These are phyloP conservation scores for Trichosporon coremiiforme DNA, from an alignment of 1,284 basidiomycete genomes.

Conservation along the genomic window DNA sequence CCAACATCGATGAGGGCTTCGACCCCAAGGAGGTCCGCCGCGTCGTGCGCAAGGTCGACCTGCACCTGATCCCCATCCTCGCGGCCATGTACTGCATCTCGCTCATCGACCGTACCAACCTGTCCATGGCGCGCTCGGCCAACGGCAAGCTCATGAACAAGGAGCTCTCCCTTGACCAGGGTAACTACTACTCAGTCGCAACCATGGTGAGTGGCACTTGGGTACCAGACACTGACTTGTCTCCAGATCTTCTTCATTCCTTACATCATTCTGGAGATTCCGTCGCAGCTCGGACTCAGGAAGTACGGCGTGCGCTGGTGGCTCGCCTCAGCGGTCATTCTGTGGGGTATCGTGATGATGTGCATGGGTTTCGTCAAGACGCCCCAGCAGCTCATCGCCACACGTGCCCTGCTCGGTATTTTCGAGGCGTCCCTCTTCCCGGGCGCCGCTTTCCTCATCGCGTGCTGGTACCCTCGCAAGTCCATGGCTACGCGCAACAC, in stretches of 20 bases:
- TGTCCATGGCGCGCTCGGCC: conserved; percentile 28
- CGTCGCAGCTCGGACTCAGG: conserved; percentile 35
- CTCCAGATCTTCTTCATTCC: conserved; percentile 48
- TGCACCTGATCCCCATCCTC: conserved; percentile 23
- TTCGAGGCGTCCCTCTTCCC: conserved; percentile 40
- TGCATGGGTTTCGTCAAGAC: conserved; percentile 46
- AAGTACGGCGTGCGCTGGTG: conserved; percentile 29
- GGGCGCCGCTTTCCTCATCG: conserved; percentile 34
- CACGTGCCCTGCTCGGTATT: conserved; percentile 34
- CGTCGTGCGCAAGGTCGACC: conserved; percentile 24
- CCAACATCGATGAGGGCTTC: conserved; percentile 20
- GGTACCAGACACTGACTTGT: background rate
- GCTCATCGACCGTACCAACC: conserved; percentile 29
- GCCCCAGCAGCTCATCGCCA: conserved; percentile 37
- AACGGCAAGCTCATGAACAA: conserved; percentile 32
- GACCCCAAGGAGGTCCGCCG: conserved; percentile 20
- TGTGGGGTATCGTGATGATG: conserved; percentile 51
- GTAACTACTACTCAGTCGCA: conserved; percentile 12
- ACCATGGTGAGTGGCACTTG: conserved; percentile 8
- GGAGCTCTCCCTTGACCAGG: conserved; percentile 29
- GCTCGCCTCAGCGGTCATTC: conserved; percentile 27
- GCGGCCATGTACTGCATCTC: conserved; percentile 24
- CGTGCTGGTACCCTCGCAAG: conserved; percentile 33
- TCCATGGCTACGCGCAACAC: conserved; percentile 30
- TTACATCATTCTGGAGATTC: conserved; percentile 53